Evolutionary conservation across 2,329 filamentous ascomycete genomes (phyloP), one percentile per base, ranked within the genome.

Genomic region (Phoma herbarum): DNA sequence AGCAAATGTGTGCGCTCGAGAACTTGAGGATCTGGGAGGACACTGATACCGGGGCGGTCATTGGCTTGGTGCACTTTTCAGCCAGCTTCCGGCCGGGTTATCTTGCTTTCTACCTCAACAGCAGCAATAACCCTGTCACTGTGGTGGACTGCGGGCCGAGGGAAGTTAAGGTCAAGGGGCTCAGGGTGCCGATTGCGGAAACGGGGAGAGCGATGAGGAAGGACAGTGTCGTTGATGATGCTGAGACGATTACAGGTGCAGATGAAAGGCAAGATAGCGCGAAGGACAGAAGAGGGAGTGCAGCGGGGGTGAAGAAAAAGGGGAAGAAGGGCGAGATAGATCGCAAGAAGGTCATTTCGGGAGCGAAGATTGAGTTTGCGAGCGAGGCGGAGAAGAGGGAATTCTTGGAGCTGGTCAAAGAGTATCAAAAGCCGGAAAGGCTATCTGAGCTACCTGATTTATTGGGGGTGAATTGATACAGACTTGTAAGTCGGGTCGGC

Each of bases 1-100:
- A 82, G 62, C 80, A 82, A 63, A 80, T 83, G 71, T 81, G 80
- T 52, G 80, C 77, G 20, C 78, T 82, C 58, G 81, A 83, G 58
- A 79, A 79, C 33, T 70, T 82, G 2, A 74, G 81, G 4, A 66
- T 82, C 0, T 83, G 80, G 80, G 75, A 80, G 60, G 80, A 82
- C 44, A 75, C 78, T 23, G 77, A 75, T 0, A 75, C 70, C 0
- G 76, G 76, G 18, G 80, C 78, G 20, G 73, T 82, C 18, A 70
- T 82, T 29, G 79, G 77, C 0, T 69, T 81, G 4, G 77, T 82
- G 35, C 80, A 82, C 54, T 79, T 80, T 44, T 75, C 71, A 2
- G 77, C 79, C 0, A 76, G 77, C 14, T 82, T 82, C 44, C 72
- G 78, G 20, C 70, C 74, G 6, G 79, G 80, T 0, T 80, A 80